These are phyloP conservation scores for Epichloe gansuensis DNA, from an alignment of 2,329 filamentous ascomycete genomes.

Conservation along the genomic window DNA sequence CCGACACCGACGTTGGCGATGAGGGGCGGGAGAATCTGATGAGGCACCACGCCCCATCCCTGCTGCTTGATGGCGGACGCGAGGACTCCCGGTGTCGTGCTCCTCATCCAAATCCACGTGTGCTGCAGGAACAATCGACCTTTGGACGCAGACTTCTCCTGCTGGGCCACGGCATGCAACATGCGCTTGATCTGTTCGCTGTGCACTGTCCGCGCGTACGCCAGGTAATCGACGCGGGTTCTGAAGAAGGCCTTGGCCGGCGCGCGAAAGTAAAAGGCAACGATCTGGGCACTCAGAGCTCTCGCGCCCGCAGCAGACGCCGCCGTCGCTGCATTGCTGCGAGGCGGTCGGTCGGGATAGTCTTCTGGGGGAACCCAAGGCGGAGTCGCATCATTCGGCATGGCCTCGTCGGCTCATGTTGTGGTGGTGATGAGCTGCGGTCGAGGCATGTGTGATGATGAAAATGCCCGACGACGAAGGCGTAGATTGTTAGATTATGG, in stretches of 20 bases:
- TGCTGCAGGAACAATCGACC: slow-evolving; percentile 23
- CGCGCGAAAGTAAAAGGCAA: slow-evolving; percentile 84
- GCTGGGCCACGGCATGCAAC: slow-evolving; percentile 22
- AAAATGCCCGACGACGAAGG: too few species aligned
- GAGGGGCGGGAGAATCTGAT: slow-evolving; percentile 64
- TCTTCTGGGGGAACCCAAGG: slow-evolving; percentile 20
- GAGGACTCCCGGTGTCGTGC: slow-evolving; percentile 57
- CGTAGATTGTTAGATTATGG: too few species aligned
- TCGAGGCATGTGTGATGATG: too few species aligned
- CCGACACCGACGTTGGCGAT: slow-evolving; percentile 63
- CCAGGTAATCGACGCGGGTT: slow-evolving; percentile 72
- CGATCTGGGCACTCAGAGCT: slow-evolving; percentile 67
- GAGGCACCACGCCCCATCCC: slow-evolving; percentile 61
- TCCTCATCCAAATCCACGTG: slow-evolving; percentile 38
- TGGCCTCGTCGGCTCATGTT: slow-evolving; percentile 21
- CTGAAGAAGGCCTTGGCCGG: slow-evolving; percentile 89
- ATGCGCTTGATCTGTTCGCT: slow-evolving; percentile 29
- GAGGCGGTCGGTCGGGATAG: slow-evolving; percentile 32
- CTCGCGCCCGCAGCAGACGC: slow-evolving; percentile 78
- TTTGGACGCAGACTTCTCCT: slow-evolving; percentile 21
- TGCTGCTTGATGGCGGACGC: slow-evolving; percentile 54
- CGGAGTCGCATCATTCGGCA: slow-evolving; percentile 19
- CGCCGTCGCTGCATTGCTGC: slow-evolving; percentile 48
- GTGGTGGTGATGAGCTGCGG: background rate
- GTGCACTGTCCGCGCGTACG: slow-evolving; percentile 42